phyloP scores from a whole-genome alignment of 257 asterid genomes.

The Plantago ovata region DNA sequence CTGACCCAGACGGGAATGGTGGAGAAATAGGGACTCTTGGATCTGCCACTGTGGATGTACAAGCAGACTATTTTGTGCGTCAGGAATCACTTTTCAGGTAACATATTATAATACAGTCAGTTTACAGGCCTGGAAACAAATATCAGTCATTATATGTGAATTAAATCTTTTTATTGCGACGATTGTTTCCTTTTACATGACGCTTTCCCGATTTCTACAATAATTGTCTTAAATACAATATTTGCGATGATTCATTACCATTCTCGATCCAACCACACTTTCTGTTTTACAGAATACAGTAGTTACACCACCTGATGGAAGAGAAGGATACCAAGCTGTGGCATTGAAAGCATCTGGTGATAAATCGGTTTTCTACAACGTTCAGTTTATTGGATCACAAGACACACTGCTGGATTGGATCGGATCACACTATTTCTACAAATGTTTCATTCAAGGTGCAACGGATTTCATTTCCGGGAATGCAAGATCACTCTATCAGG shows the following conservation, averaged over 20 bases:
- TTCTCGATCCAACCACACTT: no score
- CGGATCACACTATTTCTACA: conserved; percentile 49
- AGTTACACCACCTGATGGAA: conserved; percentile 21
- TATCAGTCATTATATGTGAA: not conserved
- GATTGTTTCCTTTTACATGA: no score
- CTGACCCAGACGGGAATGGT: conserved; percentile 29
- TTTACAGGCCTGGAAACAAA: no score
- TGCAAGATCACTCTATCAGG: conserved; percentile 53
- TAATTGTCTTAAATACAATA: conserved; percentile 27
- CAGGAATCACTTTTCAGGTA: conserved; percentile 63
- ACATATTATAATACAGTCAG: no score
- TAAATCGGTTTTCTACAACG: conserved; percentile 49
- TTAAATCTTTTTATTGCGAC: not conserved
- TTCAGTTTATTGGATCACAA: conserved; percentile 59
- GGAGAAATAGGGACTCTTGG: conserved; percentile 35
- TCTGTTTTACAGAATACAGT: conserved; percentile 49
- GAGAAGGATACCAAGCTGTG: conserved; percentile 51
- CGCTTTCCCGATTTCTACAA: not conserved
- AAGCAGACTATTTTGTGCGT: conserved; percentile 56
- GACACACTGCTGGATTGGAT: conserved; percentile 65
- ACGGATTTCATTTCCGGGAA: conserved; percentile 69
- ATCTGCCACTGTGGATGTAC: conserved; percentile 50
- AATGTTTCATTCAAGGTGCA: conserved; percentile 58
- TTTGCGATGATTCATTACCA: no score
- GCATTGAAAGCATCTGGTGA: conserved; percentile 52